Conservation (phyloP, 163 green algal genomes). For the Chlorella variabilis region DNA sequence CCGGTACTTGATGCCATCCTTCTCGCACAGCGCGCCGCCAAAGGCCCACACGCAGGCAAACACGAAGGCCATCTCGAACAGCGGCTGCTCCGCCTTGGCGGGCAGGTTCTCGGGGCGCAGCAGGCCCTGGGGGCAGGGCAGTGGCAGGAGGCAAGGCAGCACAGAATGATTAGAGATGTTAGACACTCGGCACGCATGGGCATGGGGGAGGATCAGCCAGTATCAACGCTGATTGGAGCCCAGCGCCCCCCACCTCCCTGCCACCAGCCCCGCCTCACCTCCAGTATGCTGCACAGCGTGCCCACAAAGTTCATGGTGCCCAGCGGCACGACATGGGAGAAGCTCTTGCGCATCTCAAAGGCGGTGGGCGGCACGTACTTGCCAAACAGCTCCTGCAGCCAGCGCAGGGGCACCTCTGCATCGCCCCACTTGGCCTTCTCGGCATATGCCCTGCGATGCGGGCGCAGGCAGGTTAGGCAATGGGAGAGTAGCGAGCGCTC, state of each 20-base stretch:
- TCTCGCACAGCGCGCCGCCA: constrained; percentile 66
- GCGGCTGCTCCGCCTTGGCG: constrained; percentile 75
- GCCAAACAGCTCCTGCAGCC: constrained; percentile 80
- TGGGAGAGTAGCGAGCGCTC: no score
- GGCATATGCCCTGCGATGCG: constrained; percentile 73
- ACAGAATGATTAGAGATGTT: no score
- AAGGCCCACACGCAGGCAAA: constrained; percentile 95
- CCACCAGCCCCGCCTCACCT: constrained; percentile 76
- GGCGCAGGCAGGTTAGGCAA: no score
- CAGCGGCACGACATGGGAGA: constrained; percentile 84
- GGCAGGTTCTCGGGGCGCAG: constrained; percentile 84
- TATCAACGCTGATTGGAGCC: no score
- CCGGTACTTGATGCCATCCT: constrained; percentile 78
- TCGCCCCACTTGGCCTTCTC: constrained; percentile 88
- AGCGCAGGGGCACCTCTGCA: constrained; percentile 62
- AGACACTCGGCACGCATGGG: no score
- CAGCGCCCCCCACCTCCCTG: no score
- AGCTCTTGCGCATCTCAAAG: constrained; percentile 87
- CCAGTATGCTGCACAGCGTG: constrained; percentile 84
- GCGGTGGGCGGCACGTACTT: constrained; percentile 85
- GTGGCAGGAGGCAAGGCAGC: constrained; percentile 81
- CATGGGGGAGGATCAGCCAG: no score
- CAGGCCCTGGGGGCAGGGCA: constrained; percentile 71
- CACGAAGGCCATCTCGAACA: constrained; percentile 92
- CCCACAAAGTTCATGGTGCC: constrained; percentile 85